phyloP scores from a whole-genome alignment of 345 rosid genomes.

The Eucalyptus cloeziana region DNA sequence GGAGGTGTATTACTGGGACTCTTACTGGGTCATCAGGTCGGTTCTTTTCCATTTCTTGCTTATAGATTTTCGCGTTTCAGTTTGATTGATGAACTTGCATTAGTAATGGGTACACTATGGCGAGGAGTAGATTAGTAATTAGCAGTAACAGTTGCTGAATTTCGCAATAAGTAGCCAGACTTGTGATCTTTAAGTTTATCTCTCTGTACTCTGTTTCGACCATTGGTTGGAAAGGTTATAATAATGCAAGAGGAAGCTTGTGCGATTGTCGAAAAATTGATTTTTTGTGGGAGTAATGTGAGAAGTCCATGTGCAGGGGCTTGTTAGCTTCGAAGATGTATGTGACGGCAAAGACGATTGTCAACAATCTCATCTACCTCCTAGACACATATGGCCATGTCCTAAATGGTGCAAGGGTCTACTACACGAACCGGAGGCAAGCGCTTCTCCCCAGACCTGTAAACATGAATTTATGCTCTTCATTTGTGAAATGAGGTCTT shows the following conservation, averaged over 20 bases:
- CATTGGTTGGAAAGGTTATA: background rate
- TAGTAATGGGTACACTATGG: background rate
- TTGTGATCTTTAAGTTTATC: background rate
- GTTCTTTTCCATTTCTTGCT: background rate
- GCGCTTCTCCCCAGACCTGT: background rate
- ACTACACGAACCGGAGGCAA: constrained; percentile 85
- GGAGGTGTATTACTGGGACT: constrained; percentile 97
- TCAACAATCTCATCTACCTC: constrained; percentile 55
- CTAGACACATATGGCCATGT: constrained; percentile 62
- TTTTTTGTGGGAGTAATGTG: background rate
- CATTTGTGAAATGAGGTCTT: background rate
- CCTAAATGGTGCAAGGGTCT: constrained; percentile 72
- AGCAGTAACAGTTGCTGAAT: rapidly evolving
- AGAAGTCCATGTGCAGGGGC: constrained; percentile 39
- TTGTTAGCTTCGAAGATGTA: constrained; percentile 82
- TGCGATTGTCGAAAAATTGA: background rate
- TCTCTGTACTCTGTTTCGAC: background rate
- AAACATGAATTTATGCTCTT: background rate
- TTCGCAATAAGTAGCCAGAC: background rate
- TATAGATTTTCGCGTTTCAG: background rate
- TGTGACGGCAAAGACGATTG: constrained; percentile 61
- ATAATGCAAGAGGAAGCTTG: background rate
- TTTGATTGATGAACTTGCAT: background rate
- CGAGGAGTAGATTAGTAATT: background rate
- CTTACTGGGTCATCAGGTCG: constrained; percentile 86